Evolutionary conservation across 2,329 filamentous ascomycete genomes (phyloP).

Genomic region (Clonostachys rosea): DNA sequence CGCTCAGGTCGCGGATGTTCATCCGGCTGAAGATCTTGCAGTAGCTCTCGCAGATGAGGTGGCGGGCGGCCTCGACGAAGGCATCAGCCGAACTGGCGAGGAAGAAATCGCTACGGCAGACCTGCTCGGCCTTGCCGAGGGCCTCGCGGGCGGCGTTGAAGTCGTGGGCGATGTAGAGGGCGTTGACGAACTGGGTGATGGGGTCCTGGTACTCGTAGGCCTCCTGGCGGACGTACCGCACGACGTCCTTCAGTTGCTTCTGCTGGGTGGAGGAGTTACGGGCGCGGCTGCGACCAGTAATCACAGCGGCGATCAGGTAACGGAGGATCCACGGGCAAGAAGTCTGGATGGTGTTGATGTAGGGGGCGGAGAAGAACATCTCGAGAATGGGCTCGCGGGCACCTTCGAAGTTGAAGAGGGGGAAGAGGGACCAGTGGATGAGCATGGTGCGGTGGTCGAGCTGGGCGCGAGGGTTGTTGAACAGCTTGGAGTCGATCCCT

Average conservation of each 20-base stretch:
- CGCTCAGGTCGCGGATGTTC: conserved; percentile 94
- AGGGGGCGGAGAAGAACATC: conserved; percentile 93
- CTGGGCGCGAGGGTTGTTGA: conserved; percentile 93
- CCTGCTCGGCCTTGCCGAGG: conserved; percentile 81
- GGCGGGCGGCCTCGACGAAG: conserved; percentile 90
- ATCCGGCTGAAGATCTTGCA: conserved; percentile 99
- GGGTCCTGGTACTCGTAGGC: conserved; percentile 97
- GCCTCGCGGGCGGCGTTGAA: conserved; percentile 95
- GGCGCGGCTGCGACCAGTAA: conserved; percentile 79
- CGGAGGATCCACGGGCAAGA: conserved; percentile 94
- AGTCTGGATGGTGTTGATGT: conserved; percentile 99
- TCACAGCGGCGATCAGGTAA: conserved; percentile 90
- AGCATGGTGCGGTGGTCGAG: conserved; percentile 96
- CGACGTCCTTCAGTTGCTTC: conserved; percentile 97
- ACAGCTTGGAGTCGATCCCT: conserved; percentile 87
- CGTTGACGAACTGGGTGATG: conserved; percentile 93
- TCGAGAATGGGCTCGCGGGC: conserved; percentile 90
- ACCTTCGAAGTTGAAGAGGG: conserved; percentile 95
- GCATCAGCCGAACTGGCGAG: conserved; percentile 76
- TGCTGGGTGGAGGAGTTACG: conserved; percentile 86
- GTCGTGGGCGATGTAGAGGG: conserved; percentile 79
- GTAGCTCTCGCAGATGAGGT: conserved; percentile 97
- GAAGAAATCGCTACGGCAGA: conserved; percentile 94
- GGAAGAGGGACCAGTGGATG: conserved; percentile 97
- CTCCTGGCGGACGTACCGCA: conserved; percentile 94